Evolutionary conservation across 129 eudicot species (phyloP).

Genomic region (Apium graveolens): DNA sequence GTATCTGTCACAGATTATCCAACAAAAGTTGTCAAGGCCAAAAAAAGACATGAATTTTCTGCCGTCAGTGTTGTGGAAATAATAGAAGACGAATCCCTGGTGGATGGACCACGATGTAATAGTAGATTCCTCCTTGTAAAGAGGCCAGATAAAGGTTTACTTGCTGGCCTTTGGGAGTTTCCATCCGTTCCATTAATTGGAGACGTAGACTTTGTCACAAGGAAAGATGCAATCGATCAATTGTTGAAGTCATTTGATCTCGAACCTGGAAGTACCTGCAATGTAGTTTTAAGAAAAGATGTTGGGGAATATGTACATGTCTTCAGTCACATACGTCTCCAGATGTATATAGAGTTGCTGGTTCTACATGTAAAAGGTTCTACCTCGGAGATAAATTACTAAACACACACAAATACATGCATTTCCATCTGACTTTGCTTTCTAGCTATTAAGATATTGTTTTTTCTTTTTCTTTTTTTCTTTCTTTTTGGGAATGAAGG

Average conservation of each 20-base stretch:
- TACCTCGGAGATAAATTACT: neutral
- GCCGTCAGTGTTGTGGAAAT: constrained; percentile 89
- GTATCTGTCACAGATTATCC: constrained; percentile 76
- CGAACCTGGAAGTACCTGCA: constrained; percentile 27
- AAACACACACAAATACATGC: neutral
- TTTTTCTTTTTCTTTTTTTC: too few relatives aligned
- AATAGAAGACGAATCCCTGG: constrained; percentile 23
- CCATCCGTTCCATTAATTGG: constrained; percentile 63
- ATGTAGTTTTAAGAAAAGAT: constrained; percentile 57
- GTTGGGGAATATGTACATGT: constrained; percentile 80
- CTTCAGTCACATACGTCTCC: constrained; percentile 84
- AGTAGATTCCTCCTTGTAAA: constrained; percentile 65
- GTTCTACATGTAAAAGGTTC: constrained; percentile 26
- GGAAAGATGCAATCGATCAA: constrained; percentile 57
- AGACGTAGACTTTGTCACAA: constrained; percentile 45
- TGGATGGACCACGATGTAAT: constrained; percentile 20
- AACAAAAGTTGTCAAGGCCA: constrained; percentile 72
- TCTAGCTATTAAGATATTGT: neutral
- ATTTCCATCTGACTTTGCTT: neutral
- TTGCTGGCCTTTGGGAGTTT: constrained; percentile 98
- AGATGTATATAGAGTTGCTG: constrained; percentile 76
- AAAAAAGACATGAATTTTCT: constrained; percentile 68
- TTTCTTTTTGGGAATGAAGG: constrained; percentile 26
- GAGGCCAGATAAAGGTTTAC: constrained; percentile 89
- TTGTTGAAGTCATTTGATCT: constrained; percentile 62